These are phyloP conservation scores for Tuctoria greenei DNA, from an alignment of 176 grass and related monocot genomes.

Conservation along the genomic window DNA sequence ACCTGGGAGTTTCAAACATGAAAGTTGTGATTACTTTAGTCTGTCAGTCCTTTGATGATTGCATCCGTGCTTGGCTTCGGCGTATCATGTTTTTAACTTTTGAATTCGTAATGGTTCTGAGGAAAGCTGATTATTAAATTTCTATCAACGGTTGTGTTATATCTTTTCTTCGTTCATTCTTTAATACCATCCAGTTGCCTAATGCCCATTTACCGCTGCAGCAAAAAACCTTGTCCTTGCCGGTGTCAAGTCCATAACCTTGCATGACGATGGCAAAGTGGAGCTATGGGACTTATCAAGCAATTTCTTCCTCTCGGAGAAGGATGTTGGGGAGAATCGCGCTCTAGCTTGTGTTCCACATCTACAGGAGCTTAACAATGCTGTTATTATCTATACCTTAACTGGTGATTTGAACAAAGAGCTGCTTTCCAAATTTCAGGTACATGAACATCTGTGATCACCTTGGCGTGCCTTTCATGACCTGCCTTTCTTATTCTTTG, in stretches of 20 bases:
- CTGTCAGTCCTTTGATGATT: neutral
- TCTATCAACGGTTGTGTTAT: neutral
- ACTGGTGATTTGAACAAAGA: constrained; percentile 59
- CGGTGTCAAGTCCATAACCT: constrained; percentile 77
- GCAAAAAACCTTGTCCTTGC: constrained; percentile 87
- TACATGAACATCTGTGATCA: constrained; percentile 24
- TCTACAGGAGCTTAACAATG: constrained; percentile 87
- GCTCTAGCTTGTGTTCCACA: constrained; percentile 59
- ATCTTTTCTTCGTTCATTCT: neutral
- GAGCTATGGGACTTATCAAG: constrained; percentile 85
- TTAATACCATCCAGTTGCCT: neutral
- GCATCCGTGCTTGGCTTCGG: neutral
- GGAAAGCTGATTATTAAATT: neutral
- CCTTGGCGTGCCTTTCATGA: neutral
- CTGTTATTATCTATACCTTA: constrained; percentile 62
- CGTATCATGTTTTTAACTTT: neutral
- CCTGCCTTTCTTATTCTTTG: neutral
- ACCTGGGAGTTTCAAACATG: neutral
- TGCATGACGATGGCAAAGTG: constrained; percentile 68
- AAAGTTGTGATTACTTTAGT: neutral
- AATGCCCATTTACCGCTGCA: constrained; percentile 32
- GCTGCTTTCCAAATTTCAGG: constrained; percentile 75
- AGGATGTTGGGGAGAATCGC: constrained; percentile 66
- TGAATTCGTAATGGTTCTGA: neutral
- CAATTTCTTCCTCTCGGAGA: constrained; percentile 83